These are phyloP conservation scores for Sporothrix phasma DNA, from an alignment of 2,329 filamentous ascomycete species.

Conservation along the genomic window DNA sequence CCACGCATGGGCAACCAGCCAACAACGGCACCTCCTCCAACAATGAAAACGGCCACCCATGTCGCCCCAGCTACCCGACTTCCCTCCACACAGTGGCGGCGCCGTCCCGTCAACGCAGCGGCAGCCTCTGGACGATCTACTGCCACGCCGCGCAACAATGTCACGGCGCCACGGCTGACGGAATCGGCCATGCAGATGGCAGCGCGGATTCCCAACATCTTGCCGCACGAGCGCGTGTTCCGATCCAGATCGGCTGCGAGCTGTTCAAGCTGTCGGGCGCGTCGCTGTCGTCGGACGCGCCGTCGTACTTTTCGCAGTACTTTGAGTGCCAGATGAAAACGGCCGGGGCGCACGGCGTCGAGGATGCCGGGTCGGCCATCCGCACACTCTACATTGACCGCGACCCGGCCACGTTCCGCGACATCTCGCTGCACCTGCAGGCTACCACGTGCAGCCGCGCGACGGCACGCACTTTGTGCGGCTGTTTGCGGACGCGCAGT, in stretches of 20 bases:
- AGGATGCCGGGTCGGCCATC: conserved; percentile 41
- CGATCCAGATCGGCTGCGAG: conserved; percentile 63
- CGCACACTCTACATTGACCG: conserved; percentile 91
- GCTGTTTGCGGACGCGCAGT: conserved; percentile 88
- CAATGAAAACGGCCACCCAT: background rate
- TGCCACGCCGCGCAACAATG: background rate
- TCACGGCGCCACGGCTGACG: background rate
- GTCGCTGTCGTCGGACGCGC: conserved; percentile 68
- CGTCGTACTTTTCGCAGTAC: conserved; percentile 93
- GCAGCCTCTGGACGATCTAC: background rate
- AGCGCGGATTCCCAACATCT: conserved; percentile 39
- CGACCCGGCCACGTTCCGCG: conserved; percentile 77
- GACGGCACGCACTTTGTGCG: conserved; percentile 84
- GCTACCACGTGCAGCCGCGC: conserved; percentile 74
- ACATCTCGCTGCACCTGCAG: conserved; percentile 84
- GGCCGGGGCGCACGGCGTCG: conserved; percentile 46
- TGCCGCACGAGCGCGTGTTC: conserved; percentile 64
- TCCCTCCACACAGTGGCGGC: background rate
- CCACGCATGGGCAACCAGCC: background rate
- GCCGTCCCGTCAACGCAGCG: background rate
- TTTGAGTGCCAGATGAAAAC: conserved; percentile 71
- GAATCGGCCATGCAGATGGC: background rate
- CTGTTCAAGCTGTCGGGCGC: conserved; percentile 65
- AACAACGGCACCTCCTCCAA: background rate
- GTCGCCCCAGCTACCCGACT: background rate